Evolutionary conservation across 2,329 filamentous ascomycete species (phyloP).

Genomic region (Neurospora sp.): DNA sequence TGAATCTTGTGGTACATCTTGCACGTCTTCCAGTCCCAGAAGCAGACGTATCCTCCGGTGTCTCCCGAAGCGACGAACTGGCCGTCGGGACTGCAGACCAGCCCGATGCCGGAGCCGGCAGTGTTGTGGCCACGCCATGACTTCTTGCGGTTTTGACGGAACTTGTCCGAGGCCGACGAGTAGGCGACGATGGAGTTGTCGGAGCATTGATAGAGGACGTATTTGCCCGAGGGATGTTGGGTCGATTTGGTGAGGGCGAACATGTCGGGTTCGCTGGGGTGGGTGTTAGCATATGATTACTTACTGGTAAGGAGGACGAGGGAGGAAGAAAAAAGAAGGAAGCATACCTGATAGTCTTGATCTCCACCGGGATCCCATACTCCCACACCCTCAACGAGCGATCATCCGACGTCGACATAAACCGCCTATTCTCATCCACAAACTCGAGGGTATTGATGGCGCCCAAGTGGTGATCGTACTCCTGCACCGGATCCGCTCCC

Average conservation of each 20-base stretch:
- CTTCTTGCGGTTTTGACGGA: constrained; percentile 96
- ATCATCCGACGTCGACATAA: constrained; percentile 97
- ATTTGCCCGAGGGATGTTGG: constrained; percentile 81
- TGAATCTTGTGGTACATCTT: constrained; percentile 98
- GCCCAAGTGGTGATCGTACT: constrained; percentile 97
- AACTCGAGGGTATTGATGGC: constrained; percentile 97
- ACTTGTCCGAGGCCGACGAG: constrained; percentile 76
- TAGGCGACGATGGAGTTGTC: constrained; percentile 98
- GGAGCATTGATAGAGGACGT: constrained; percentile 83
- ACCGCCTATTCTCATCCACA: constrained; percentile 85
- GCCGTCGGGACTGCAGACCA: constrained; percentile 81
- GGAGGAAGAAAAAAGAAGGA: constrained; percentile 25
- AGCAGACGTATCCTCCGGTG: constrained; percentile 79
- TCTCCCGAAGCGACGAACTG: constrained; percentile 86
- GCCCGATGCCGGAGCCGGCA: constrained; percentile 83
- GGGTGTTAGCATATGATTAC: constrained; percentile 2
- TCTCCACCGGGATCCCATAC: constrained; percentile 85
- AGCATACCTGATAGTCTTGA: constrained; percentile 59
- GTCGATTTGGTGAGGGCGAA: constrained; percentile 85
- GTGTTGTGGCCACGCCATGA: constrained; percentile 93
- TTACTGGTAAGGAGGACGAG: too few species aligned
- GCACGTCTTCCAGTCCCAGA: constrained; percentile 99
- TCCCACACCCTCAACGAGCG: constrained; percentile 96
- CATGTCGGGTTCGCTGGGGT: constrained; percentile 87
- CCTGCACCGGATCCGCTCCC: constrained; percentile 71